These are phyloP conservation scores for Brassica nigra DNA, from an alignment of 345 rosid genomes.

Conservation along the genomic window DNA sequence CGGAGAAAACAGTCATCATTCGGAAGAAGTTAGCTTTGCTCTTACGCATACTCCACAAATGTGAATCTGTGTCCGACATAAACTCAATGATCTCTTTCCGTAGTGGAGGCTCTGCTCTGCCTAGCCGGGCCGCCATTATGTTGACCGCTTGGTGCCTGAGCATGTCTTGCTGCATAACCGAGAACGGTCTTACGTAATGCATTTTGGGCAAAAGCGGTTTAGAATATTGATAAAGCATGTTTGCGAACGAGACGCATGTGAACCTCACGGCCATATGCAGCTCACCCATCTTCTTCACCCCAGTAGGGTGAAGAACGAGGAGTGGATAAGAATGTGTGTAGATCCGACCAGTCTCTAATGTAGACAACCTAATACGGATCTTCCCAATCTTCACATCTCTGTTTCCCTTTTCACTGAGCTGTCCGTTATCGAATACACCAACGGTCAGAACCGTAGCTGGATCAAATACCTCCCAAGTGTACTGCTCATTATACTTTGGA, in stretches of 20 bases:
- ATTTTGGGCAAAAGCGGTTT: conserved; percentile 89
- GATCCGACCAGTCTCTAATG: conserved; percentile 83
- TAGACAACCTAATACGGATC: conserved; percentile 88
- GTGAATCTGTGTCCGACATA: conserved; percentile 92
- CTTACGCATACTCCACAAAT: conserved; percentile 96
- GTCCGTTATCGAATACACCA: conserved; percentile 93
- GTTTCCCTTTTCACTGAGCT: conserved; percentile 68
- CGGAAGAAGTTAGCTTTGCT: conserved; percentile 95
- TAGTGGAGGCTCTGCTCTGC: conserved; percentile 92
- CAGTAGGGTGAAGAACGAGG: conserved; percentile 83
- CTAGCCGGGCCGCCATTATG: conserved; percentile 76
- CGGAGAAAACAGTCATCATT: conserved; percentile 77
- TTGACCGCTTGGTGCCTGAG: conserved; percentile 82
- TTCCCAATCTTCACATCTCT: conserved; percentile 87
- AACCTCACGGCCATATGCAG: conserved; percentile 85
- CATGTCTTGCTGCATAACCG: conserved; percentile 86
- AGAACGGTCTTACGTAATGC: conserved; percentile 85
- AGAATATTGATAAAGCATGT: conserved; percentile 86
- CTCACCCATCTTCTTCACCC: conserved; percentile 98
- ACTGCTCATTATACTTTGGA: conserved; percentile 94
- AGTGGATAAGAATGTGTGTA: conserved; percentile 92
- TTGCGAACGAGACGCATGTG: conserved; percentile 72
- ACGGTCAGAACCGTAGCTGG: conserved; percentile 88
- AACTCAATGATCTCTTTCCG: conserved; percentile 93
- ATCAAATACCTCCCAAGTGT: conserved; percentile 97